Conservation (phyloP, 2,329 filamentous ascomycete species). For the Hymenoscyphus repandus region DNA sequence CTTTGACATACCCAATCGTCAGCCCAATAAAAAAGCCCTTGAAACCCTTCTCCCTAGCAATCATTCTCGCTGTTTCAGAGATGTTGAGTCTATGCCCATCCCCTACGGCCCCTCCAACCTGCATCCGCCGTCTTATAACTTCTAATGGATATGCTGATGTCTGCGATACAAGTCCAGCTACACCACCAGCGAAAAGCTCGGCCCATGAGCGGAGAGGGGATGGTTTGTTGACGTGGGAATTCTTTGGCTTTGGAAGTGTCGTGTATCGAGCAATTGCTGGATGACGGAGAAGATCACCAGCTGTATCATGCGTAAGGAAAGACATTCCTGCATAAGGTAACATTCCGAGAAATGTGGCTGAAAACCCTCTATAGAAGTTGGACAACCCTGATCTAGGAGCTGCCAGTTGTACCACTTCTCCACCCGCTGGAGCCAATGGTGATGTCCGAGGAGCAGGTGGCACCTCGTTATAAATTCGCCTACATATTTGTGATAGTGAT, state of each 20-base stretch:
- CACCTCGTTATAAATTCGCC: constrained; percentile 79
- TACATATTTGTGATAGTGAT: constrained; percentile 70
- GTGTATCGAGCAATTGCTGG: constrained; percentile 66
- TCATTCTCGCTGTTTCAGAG: constrained; percentile 68
- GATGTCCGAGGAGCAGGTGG: constrained; percentile 36
- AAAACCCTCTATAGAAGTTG: constrained; percentile 96
- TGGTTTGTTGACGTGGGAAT: constrained; percentile 53
- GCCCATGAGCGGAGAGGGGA: constrained; percentile 78
- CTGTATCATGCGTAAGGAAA: constrained; percentile 90
- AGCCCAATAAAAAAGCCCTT: constrained; percentile 88
- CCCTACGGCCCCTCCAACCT: constrained; percentile 90
- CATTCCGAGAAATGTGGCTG: constrained; percentile 88
- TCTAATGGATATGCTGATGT: constrained; percentile 92
- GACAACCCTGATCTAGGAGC: constrained; percentile 63
- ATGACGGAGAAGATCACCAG: constrained; percentile 75
- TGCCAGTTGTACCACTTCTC: constrained; percentile 42
- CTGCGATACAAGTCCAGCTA: constrained; percentile 85
- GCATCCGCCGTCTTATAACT: constrained; percentile 88
- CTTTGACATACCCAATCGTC: constrained; percentile 91
- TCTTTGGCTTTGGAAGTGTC: constrained; percentile 59
- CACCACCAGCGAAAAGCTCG: constrained; percentile 75
- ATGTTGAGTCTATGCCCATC: constrained; percentile 78
- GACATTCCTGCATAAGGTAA: constrained; percentile 93
- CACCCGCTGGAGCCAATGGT: constrained; percentile 36
- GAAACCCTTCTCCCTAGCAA: constrained; percentile 69